phyloP scores from a whole-genome alignment of 495 filamentous ascomycete genomes.

The Aspergillus baeticus region DNA sequence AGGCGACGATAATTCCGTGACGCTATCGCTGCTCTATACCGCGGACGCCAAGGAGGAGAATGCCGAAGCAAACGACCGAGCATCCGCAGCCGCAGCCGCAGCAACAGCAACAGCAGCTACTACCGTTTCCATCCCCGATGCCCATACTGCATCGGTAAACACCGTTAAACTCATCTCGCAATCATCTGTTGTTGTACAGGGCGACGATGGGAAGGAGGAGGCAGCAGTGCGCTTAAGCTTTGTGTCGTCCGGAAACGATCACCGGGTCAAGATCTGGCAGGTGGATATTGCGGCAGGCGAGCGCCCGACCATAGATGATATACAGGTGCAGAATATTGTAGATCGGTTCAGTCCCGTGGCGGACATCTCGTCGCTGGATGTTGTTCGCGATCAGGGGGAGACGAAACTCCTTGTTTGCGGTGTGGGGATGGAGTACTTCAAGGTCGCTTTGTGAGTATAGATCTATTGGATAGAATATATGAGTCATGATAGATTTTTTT shows the following conservation, averaged over 20 bases:
- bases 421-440: slow-evolving; percentile 55
- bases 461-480: background rate
- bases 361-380: slow-evolving; percentile 54
- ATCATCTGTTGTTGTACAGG: background rate
- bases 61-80: slow-evolving; percentile 7
- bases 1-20: slow-evolving; percentile 81
- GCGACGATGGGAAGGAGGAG: background rate
- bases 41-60: too few relatives aligned
- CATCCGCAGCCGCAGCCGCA: too few relatives aligned
- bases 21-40: slow-evolving; percentile 50
- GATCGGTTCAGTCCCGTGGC: slow-evolving; percentile 64
- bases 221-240: slow-evolving; percentile 29
- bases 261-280: slow-evolving; percentile 74
- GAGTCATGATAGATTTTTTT: too few relatives aligned
- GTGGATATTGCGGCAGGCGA: slow-evolving; percentile 36
- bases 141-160: slow-evolving; percentile 80
- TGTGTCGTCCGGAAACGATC: slow-evolving; percentile 73
- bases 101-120: too few relatives aligned
- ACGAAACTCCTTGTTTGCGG: slow-evolving; percentile 48
- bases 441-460: background rate
- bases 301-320: slow-evolving; percentile 29
- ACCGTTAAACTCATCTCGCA: slow-evolving; percentile 52
- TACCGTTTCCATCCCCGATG: slow-evolving; percentile 61
- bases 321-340: slow-evolving; percentile 41
- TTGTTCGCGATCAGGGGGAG: slow-evolving; percentile 23